These are phyloP conservation scores for Boletus edulis DNA, from an alignment of 768 basidiomycete genomes.

Conservation along the genomic window DNA sequence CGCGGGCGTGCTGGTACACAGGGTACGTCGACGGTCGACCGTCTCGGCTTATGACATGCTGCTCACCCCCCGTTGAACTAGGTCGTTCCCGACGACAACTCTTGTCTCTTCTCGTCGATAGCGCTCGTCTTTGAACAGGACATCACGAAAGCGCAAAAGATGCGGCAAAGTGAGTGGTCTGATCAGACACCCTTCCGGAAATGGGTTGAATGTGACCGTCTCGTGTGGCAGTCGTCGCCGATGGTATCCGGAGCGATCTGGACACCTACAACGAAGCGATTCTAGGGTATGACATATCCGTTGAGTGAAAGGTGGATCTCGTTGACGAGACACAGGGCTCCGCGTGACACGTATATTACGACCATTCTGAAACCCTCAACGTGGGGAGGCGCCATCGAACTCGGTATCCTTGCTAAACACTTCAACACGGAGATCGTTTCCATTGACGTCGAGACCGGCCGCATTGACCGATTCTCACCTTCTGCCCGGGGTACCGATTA, in stretches of 20 bases:
- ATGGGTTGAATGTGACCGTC: conserved; percentile 4
- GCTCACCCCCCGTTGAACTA: conserved; percentile 22
- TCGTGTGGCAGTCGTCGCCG: conserved; percentile 67
- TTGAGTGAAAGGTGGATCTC: background rate
- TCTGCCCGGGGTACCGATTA: conserved; percentile 35
- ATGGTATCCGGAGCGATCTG: conserved; percentile 71
- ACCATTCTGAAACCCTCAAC: conserved; percentile 77
- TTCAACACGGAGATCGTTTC: conserved; percentile 85
- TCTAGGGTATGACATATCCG: conserved; percentile 59
- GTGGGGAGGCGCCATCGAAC: conserved; percentile 97
- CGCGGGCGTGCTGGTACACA: conserved; percentile 69
- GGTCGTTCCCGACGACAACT: conserved; percentile 97
- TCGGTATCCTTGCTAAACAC: conserved; percentile 79
- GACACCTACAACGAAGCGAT: conserved; percentile 81
- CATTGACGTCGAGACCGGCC: conserved; percentile 89
- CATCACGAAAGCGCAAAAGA: conserved; percentile 61
- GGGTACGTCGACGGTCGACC: conserved; percentile 39
- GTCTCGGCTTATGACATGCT: background rate
- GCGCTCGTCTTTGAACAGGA: conserved; percentile 85
- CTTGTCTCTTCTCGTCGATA: conserved; percentile 87
- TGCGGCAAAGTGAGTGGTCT: conserved; percentile 65
- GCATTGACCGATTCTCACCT: conserved; percentile 74
- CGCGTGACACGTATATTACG: conserved; percentile 67
- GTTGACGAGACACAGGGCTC: conserved; percentile 38
- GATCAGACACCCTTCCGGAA: background rate